Base-by-base conservation (phyloP, 371 early-diverging fungal species). In the Actinomucor elegans region DNA sequence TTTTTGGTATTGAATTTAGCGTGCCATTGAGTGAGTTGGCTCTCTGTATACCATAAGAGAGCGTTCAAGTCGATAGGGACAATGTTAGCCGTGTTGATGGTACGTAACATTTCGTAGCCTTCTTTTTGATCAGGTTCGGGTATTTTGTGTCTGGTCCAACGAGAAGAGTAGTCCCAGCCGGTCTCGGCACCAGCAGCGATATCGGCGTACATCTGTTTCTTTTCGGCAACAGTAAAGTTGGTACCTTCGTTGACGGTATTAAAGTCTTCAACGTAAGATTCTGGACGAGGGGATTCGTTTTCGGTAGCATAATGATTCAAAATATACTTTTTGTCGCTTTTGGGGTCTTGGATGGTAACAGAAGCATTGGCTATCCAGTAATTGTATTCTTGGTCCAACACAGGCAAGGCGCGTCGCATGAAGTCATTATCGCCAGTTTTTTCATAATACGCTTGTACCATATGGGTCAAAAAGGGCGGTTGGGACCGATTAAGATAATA, bases 401-500 rank as follows among this genome's bases (percentile, higher is more conserved):
- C 48, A 5, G 84, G 81, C 32, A 88, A 53, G 0, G 83, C 84
- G 1, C 62, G 47, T 0, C 43, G 24, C n/a, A 88, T 55, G 32
- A 89, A 71, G 0, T 55, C 66, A 21, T 43, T 20, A 46, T 89
- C 89, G 1, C 73, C 61, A 0, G 88, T 86, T 11, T 57, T 56
- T 45, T 82, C 73, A 57, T 74, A 71, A 53, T 85, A 88, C 5
- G 69, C 52, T 45, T 80, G 63, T 21, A 91, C 84, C 91, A 92
- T 92, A 33, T 77, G 81, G n/a, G 81, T 64, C 18, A 93, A 62
- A 18, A 92, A 64, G 10, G 97, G 97, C 12, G 95, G 95, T 56
- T 95, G 94, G 2, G 93, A 90, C 50, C 96, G 79, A 51, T 91
- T 88, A 36, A 90, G 61, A 59, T 93, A 95, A 66, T 97, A 97